These are phyloP conservation scores for Globisporangium okanoganense DNA, from an alignment of 352 stramenopile species.

Conservation along the genomic window DNA sequence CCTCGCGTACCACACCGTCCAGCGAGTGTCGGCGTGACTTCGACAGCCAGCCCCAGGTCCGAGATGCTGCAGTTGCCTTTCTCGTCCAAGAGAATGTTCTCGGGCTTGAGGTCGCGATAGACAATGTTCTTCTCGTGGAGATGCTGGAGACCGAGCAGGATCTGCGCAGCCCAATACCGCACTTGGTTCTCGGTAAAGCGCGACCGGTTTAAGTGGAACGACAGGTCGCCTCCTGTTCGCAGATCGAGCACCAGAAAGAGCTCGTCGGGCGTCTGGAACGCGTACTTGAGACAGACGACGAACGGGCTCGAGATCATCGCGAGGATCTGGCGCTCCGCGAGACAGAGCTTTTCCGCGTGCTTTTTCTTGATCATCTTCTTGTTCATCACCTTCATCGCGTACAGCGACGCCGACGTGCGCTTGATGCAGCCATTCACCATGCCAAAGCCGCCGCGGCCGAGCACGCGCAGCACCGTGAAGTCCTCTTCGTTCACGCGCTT, in stretches of 20 bases:
- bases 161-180: conserved; percentile 80
- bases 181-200: conserved; percentile 70
- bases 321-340: conserved; percentile 75
- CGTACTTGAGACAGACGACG: conserved; percentile 95
- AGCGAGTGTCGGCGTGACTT: conserved; percentile 86
- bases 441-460: conserved; percentile 95
- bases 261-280: conserved; percentile 93
- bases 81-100: conserved; percentile 91
- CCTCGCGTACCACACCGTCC: conserved; percentile 71
- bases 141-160: conserved; percentile 72
- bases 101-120: conserved; percentile 87
- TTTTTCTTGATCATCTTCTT: conserved; percentile 92
- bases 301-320: conserved; percentile 85
- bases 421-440: conserved; percentile 97
- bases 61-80: conserved; percentile 95
- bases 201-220: conserved; percentile 73
- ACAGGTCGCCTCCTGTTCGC: conserved; percentile 95
- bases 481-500: conserved; percentile 91
- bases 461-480: conserved; percentile 94
- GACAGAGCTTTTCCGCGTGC: conserved; percentile 78
- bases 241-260: conserved; percentile 97
- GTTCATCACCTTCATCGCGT: conserved; percentile 88
- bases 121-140: conserved; percentile 90
- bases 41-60: conserved; percentile 95
- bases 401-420: conserved; percentile 79